A percentile compares a stretch with the other conserved stretches of the same genome.
Conservation (phyloP, 1,284 basidiomycete species). For the Ceratobasidium theobromae region DNA sequence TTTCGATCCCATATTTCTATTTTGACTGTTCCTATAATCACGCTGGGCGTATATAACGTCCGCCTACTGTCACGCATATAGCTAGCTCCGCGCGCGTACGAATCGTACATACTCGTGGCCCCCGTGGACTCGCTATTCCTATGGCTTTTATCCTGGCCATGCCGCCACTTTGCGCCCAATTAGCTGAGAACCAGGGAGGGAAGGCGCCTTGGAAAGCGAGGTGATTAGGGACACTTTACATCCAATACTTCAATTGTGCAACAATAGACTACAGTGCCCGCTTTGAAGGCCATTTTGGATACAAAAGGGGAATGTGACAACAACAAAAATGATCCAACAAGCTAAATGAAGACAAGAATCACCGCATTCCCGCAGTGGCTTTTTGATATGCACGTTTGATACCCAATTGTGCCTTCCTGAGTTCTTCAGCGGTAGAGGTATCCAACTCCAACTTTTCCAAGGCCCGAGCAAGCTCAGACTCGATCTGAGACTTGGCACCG, state of each 20-base stretch:
- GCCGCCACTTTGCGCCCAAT: too few relatives aligned
- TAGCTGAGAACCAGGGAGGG: too few relatives aligned
- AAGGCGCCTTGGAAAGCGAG: not conserved
- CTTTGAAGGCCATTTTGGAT: constrained; percentile 23
- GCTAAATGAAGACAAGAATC: constrained; percentile 14
- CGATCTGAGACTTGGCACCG: constrained; percentile 88
- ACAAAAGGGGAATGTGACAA: constrained; percentile 1
- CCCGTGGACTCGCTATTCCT: too few relatives aligned
- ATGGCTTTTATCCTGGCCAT: too few relatives aligned
- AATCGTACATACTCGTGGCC: too few relatives aligned
- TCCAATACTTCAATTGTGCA: constrained; percentile 24
- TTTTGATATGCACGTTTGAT: constrained; percentile 97
- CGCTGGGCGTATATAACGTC: too few relatives aligned
- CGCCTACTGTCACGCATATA: too few relatives aligned
- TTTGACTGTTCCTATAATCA: too few relatives aligned
- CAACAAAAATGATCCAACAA: not conserved
- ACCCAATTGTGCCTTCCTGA: constrained; percentile 88
- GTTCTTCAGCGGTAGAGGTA: constrained; percentile 86
- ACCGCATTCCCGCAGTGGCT: constrained; percentile 84
- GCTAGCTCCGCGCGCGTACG: too few relatives aligned
- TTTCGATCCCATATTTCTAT: too few relatives aligned
- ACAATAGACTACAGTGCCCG: constrained; percentile 24
- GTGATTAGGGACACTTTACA: not conserved
- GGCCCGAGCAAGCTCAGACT: constrained; percentile 93
- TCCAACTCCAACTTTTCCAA: constrained; percentile 96